Conservation (phyloP, 2,329 filamentous ascomycete genomes). For the Cercospora sp. region DNA sequence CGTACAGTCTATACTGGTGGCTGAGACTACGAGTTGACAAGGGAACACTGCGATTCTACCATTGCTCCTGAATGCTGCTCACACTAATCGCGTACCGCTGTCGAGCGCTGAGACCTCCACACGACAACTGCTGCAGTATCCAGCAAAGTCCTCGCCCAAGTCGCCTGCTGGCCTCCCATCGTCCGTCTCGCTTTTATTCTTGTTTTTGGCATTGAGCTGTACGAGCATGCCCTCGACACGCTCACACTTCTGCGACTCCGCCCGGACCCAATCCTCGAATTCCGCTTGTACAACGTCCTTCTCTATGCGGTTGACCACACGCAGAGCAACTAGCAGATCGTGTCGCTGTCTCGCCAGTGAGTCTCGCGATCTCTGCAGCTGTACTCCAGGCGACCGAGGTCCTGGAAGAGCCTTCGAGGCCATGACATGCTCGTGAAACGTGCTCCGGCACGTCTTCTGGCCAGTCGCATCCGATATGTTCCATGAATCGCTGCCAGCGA, state of each 20-base stretch:
- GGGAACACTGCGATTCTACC: neutral
- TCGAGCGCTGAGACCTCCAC: conserved; percentile 38
- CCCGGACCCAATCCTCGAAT: conserved; percentile 88
- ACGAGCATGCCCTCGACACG: conserved; percentile 57
- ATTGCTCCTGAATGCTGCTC: neutral
- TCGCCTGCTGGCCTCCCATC: conserved; percentile 34
- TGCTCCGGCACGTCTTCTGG: conserved; percentile 35
- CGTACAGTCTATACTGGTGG: neutral
- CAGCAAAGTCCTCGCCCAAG: conserved; percentile 56
- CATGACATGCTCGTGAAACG: conserved; percentile 36
- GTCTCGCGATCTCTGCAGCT: conserved; percentile 77
- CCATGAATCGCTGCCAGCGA: conserved; percentile 15
- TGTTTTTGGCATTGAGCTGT: conserved; percentile 25
- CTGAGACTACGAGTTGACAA: neutral
- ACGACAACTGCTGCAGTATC: conserved; percentile 64
- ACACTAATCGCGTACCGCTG: conserved; percentile 21
- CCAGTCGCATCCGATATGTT: neutral
- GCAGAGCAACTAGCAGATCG: conserved; percentile 85
- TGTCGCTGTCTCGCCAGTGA: conserved; percentile 81
- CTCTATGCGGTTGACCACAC: conserved; percentile 87
- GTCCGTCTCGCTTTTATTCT: neutral
- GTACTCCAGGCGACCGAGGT: conserved; percentile 33
- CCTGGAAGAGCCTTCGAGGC: conserved; percentile 18
- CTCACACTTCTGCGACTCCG: conserved; percentile 75
- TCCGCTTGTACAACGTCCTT: conserved; percentile 80